Evolutionary conservation across 1,284 basidiomycete species (phyloP).

Genomic region (Veloporphyrellus conicus): DNA sequence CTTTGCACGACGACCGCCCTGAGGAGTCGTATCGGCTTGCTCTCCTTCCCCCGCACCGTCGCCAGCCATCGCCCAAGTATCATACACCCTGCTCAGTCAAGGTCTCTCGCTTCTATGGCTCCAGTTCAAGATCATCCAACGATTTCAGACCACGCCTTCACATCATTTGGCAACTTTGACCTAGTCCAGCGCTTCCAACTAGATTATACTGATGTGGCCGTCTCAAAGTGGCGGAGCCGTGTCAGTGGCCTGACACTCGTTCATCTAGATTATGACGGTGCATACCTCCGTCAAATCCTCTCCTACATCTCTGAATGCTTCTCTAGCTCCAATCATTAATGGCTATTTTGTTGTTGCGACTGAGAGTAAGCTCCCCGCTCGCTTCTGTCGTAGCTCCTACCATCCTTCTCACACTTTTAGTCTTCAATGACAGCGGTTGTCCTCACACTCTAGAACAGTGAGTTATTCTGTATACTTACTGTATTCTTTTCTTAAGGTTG

Average conservation of each 20-base stretch:
- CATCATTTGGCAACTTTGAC: slow-evolving; percentile 70
- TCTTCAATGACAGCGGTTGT: slow-evolving; percentile 89
- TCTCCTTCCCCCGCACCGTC: too few relatives aligned
- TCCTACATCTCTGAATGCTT: slow-evolving; percentile 10
- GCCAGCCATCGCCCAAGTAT: not conserved
- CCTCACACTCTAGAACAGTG: slow-evolving; percentile 94
- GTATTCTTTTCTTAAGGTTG: slow-evolving; percentile 6
- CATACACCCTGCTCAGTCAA: slow-evolving; percentile 5
- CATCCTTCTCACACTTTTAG: slow-evolving; percentile 37
- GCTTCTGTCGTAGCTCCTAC: not conserved
- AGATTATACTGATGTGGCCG: slow-evolving; percentile 69
- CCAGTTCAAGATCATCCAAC: slow-evolving; percentile 19
- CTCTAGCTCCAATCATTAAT: slow-evolving; percentile 79
- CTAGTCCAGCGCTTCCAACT: slow-evolving; percentile 69
- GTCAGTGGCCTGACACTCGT: slow-evolving; percentile 75
- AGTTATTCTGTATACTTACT: slow-evolving; percentile 24
- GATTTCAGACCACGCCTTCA: slow-evolving; percentile 5
- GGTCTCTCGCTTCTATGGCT: slow-evolving; percentile 30
- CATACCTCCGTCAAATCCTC: not conserved
- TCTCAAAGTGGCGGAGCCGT: slow-evolving; percentile 84
- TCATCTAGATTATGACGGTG: slow-evolving; percentile 81
- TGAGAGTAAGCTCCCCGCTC: slow-evolving; percentile 62
- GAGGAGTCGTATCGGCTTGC: slow-evolving; percentile 23
- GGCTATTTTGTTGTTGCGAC: slow-evolving; percentile 91
- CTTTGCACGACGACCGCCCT: slow-evolving; percentile 28